Percentiles rank a stretch among this genome's conserved stretches.
Evolutionary conservation across 768 basidiomycete species (phyloP).

Genomic region (Trichaptum fuscoviolaceum): DNA sequence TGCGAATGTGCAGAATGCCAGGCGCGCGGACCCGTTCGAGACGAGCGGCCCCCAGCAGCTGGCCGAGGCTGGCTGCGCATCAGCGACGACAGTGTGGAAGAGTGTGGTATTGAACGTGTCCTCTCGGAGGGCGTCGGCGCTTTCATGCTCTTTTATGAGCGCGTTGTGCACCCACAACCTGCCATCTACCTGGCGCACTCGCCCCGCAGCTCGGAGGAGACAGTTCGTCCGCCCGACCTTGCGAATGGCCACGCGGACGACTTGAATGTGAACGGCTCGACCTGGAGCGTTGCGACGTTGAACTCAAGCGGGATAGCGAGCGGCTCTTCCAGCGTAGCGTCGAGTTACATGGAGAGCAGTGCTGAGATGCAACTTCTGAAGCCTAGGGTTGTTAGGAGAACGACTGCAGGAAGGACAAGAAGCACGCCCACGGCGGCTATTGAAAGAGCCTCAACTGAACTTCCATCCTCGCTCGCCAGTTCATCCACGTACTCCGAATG

Average conservation of each 20-base stretch:
- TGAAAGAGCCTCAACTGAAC: not conserved
- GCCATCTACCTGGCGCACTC: conserved; percentile 28
- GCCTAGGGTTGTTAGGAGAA: conserved; percentile 52
- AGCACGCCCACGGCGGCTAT: not conserved
- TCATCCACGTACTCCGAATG: not conserved
- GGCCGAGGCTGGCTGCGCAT: conserved; percentile 83
- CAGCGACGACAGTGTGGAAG: conserved; percentile 77
- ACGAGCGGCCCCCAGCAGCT: conserved; percentile 34
- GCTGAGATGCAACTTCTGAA: conserved; percentile 24
- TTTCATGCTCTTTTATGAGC: conserved; percentile 96
- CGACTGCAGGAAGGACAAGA: conserved; percentile 36
- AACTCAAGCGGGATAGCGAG: not conserved
- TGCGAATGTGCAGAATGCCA: conserved; percentile 44
- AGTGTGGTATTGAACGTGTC: conserved; percentile 71
- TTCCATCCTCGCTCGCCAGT: not conserved
- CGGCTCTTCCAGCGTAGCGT: not conserved
- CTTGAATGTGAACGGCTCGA: conserved; percentile 20
- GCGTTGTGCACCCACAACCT: conserved; percentile 35
- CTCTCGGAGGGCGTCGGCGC: conserved; percentile 66
- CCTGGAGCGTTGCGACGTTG: not conserved
- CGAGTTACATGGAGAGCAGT: not conserved
- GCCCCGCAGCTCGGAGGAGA: conserved; percentile 58
- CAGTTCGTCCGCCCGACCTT: conserved; percentile 46
- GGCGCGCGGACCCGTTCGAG: conserved; percentile 51
- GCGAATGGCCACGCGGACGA: conserved; percentile 42